Base-by-base conservation (phyloP, 2,329 filamentous ascomycete genomes). In the Xylaria sp. region DNA sequence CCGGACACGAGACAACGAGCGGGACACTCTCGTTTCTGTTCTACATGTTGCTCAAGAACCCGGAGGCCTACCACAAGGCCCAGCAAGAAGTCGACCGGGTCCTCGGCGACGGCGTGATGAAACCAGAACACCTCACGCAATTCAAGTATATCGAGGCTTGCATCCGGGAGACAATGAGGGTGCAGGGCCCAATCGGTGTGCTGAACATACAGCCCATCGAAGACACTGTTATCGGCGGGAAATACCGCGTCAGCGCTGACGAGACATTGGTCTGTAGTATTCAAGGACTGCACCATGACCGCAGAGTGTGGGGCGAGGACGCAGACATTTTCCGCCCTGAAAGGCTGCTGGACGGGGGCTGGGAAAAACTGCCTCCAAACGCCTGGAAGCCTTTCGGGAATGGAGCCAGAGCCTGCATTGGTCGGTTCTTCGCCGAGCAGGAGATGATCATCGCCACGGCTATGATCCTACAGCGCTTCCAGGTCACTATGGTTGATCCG, bases 391-490 rank as follows among this genome's bases (percentile, higher is more conserved):
- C 86, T 0, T 88, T 88, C 68, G 86, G 86, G 0, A 87, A 84
- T 37, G 86, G 86, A 0, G 80, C 83, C 73, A 79, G 86, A 20
- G 84, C 77, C 5, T 88, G 86, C 68, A 87, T 88, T 46, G 86
- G 86, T 3, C 79, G 86, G 1, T 80, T 84, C 0, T 87, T 88
- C 65, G 85, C 86, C 0, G 86, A 84, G 82, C 86, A 88, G 73
- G 86, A 88, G 70, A 81, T 82, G 7, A 70, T 87, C 2, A 77
- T 88, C 9, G 76, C 76, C 31, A 74, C 73, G 13, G 87, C 89
- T 0, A 84, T 91, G 75, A 77, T 93, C 15, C 81, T 94, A 63
- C 91, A 93, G 74, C 91, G 90, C 74, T 93, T 94, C 80, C 86
- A 92, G 72, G 88, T 94, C 67, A 82, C 84, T 57, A 80, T 89